Evolutionary conservation across 2,329 filamentous ascomycete species (phyloP).

Genomic region (Blastomyces gilchristii): DNA sequence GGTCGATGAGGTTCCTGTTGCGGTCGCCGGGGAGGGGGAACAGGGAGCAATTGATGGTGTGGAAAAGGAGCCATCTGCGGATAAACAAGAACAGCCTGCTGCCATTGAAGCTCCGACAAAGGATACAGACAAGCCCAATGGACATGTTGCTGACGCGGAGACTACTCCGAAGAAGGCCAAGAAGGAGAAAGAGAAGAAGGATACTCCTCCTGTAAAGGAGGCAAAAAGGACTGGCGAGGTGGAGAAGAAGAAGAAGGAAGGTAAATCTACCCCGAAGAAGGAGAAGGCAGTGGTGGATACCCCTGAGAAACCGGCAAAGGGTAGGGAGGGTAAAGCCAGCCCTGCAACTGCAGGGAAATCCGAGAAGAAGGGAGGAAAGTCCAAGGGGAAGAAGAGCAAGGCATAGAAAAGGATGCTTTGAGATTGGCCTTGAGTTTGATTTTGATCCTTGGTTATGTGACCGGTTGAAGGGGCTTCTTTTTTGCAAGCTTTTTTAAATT

Average conservation of each 20-base stretch:
- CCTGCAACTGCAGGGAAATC: slow-evolving; percentile 11
- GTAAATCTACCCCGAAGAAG: neutral
- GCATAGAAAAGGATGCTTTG: slow-evolving; percentile 7
- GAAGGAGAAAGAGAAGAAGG: slow-evolving; percentile 23
- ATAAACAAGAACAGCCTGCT: slow-evolving; percentile 6
- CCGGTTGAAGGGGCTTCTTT: neutral
- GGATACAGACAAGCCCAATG: slow-evolving; percentile 15
- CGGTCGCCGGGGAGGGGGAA: slow-evolving; percentile 13
- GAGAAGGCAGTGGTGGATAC: neutral
- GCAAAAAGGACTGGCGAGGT: neutral
- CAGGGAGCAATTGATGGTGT: slow-evolving; percentile 27
- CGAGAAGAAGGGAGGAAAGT: slow-evolving; percentile 10
- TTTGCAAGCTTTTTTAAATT: neutral
- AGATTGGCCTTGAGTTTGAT: neutral
- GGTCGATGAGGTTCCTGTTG: slow-evolving; percentile 43
- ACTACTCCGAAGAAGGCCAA: slow-evolving; percentile 29
- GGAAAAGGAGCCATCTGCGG: slow-evolving; percentile 16
- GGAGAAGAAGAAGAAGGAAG: neutral
- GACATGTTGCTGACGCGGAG: slow-evolving; percentile 18
- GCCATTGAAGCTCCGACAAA: slow-evolving; percentile 23
- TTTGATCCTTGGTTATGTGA: no score
- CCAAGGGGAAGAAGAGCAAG: slow-evolving; percentile 23
- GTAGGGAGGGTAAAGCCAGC: slow-evolving; percentile 10
- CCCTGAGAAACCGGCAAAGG: slow-evolving; percentile 12
- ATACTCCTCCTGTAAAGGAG: slow-evolving; percentile 17